phyloP scores from a whole-genome alignment of 306 rosid genomes.

The Cucurbita pepo region DNA sequence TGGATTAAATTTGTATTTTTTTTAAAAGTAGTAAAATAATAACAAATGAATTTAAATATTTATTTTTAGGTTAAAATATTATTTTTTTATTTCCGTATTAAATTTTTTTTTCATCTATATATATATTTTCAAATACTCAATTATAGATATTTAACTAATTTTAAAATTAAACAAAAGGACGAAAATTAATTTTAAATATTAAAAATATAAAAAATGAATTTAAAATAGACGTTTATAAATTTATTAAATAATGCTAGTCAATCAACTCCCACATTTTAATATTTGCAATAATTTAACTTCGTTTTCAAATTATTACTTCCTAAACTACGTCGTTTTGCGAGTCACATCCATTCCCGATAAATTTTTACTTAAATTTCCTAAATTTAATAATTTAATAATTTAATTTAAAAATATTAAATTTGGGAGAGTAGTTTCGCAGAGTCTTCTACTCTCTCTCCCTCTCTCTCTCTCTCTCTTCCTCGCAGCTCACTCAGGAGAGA shows the following conservation, averaged over 20 bases:
- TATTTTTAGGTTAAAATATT: no score
- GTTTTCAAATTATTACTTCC: not conserved
- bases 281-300: not conserved
- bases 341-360: not conserved
- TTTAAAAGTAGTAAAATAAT: no score
- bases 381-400: not conserved
- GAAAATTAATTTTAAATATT: no score
- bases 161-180: no score
- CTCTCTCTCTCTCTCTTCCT: conserved; percentile 2
- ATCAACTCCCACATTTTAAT: not conserved
- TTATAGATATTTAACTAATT: no score
- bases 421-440: not conserved
- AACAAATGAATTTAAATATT: no score
- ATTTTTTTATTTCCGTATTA: no score
- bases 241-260: not conserved
- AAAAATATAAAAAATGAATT: no score
- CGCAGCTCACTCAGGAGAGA: not conserved
- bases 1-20: not conserved
- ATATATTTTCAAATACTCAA: no score
- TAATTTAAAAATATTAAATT: not conserved
- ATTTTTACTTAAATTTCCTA: not conserved
- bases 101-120: no score
- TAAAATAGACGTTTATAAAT: no score
- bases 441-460: not conserved
- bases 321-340: conserved; percentile 1